These are phyloP conservation scores for Leishmania major DNA, from an alignment of 208 protist genomes.

Conservation along the genomic window DNA sequence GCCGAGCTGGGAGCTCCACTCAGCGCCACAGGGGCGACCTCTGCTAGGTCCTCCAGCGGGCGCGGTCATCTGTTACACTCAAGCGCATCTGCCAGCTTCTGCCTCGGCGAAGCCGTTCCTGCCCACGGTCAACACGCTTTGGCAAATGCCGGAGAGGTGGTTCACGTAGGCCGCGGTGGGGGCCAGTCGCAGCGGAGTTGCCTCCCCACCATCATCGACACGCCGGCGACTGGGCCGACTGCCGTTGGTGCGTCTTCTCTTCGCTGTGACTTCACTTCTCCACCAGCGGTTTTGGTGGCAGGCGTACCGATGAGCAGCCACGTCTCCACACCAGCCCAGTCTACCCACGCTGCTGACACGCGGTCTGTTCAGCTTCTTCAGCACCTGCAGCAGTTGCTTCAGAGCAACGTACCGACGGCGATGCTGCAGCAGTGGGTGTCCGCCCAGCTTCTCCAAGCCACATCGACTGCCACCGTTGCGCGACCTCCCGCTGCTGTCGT, in stretches of 20 bases:
- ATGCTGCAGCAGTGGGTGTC: conserved; percentile 32
- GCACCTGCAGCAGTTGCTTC: conserved; percentile 29
- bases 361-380: conserved; percentile 19
- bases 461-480: neutral
- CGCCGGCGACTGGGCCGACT: neutral
- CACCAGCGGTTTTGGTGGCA: neutral
- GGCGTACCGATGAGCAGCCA: neutral
- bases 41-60: neutral
- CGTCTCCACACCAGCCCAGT: neutral
- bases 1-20: neutral
- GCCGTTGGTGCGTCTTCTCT: neutral
- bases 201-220: neutral
- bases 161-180: neutral
- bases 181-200: neutral
- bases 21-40: neutral
- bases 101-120: neutral
- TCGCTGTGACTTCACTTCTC: no score
- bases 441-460: conserved; percentile 14
- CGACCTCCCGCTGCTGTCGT: neutral
- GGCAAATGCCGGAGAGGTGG: neutral
- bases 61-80: neutral
- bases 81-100: neutral
- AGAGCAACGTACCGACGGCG: conserved; percentile 6
- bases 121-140: neutral
- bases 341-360: neutral